Conservation (phyloP, 371 early-diverging fungal genomes). For the Mucor ambiguus region DNA sequence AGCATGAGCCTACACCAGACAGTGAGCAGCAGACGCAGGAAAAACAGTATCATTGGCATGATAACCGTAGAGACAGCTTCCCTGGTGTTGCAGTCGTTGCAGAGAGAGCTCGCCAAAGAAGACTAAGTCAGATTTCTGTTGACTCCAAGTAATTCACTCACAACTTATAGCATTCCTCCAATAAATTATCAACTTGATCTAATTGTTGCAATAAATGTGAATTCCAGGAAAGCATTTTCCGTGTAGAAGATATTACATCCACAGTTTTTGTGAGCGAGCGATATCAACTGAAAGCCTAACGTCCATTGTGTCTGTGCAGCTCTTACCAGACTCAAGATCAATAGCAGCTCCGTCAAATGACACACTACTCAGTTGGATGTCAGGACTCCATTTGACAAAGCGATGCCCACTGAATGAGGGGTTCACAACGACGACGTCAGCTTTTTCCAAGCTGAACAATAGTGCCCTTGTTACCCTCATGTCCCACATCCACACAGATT, state of each 20-base stretch:
- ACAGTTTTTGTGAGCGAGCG: too few species aligned
- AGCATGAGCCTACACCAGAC: neutral
- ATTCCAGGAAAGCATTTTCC: too few species aligned
- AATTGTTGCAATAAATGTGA: neutral
- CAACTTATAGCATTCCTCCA: neutral
- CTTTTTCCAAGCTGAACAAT: neutral
- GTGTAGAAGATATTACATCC: too few species aligned
- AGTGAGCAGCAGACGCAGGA: too few species aligned
- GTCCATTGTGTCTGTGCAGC: too few species aligned
- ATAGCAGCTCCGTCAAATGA: too few species aligned
- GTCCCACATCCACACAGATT: neutral
- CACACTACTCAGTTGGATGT: neutral
- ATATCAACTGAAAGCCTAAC: too few species aligned
- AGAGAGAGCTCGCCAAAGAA: conserved; percentile 16
- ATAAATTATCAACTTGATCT: neutral
- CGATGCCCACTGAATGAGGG: neutral
- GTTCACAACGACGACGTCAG: conserved; percentile 4
- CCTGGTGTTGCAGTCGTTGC: conserved; percentile 18
- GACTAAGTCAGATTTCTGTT: neutral
- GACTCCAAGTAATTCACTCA: neutral
- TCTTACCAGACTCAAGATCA: too few species aligned
- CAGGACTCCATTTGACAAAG: neutral
- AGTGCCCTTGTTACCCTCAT: conserved; percentile 6
- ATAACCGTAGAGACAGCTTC: conserved; percentile 5
- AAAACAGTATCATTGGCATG: neutral